phyloP scores from a whole-genome alignment of 83 land plant species.

The Diphasiastrum complanatum region DNA sequence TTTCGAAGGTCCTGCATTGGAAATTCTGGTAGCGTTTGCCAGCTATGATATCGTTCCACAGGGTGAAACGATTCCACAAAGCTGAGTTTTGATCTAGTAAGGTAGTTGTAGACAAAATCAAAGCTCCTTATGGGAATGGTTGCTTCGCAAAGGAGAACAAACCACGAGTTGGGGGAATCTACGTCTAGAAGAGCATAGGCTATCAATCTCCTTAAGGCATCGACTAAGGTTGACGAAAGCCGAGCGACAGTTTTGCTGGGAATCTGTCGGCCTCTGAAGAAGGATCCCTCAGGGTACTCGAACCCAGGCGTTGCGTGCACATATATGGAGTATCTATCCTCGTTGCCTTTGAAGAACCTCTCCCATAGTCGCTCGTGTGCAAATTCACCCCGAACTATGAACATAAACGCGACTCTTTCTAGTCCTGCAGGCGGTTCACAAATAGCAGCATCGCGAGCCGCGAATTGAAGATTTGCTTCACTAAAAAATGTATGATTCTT shows the following conservation, averaged over 20 bases:
- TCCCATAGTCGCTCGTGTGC: constrained; percentile 4
- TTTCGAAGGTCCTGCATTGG: constrained; percentile 11
- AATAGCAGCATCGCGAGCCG: no score
- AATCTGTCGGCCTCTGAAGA: constrained; percentile 5
- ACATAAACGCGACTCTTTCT: constrained; percentile 12
- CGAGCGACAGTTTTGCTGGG: not conserved
- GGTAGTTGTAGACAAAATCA: not conserved
- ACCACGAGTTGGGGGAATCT: constrained; percentile 1
- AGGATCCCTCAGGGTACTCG: not conserved
- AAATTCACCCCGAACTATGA: not conserved
- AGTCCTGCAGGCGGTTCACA: no score
- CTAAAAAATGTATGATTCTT: no score
- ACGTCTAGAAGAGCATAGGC: constrained; percentile 14
- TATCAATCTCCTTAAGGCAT: constrained; percentile 5
- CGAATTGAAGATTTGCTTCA: no score
- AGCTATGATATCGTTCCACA: not conserved
- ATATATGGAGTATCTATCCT: constrained; percentile 5
- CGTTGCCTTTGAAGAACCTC: constrained; percentile 8
- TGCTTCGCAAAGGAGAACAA: constrained; percentile 4
- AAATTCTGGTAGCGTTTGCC: constrained; percentile 7
- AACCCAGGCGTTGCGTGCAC: constrained; percentile 8
- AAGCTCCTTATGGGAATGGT: constrained; percentile 2
- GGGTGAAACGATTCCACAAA: constrained; percentile 15
- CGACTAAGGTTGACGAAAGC: not conserved
- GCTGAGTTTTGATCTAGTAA: constrained; percentile 3